phyloP scores from a whole-genome alignment of 768 basidiomycete genomes.

The Agrocybe pediades region DNA sequence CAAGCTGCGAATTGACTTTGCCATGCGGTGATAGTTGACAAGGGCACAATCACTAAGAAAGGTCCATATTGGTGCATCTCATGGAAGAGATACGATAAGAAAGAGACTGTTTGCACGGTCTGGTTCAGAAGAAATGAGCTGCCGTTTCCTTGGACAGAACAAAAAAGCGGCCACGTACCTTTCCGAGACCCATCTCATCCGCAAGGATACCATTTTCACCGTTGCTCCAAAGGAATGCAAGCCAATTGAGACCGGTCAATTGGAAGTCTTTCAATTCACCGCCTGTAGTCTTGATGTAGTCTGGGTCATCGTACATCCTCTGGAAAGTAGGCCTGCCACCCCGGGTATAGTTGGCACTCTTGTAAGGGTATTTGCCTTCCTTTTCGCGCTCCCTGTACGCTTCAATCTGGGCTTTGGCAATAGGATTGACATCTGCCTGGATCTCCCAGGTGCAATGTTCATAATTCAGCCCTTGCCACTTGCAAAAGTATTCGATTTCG shows the following conservation, averaged over 20 bases:
- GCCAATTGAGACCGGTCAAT: slow-evolving; percentile 96
- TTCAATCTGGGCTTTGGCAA: slow-evolving; percentile 77
- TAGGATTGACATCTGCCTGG: slow-evolving; percentile 74
- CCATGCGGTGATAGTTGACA: slow-evolving; percentile 99
- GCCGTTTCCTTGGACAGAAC: too few species aligned
- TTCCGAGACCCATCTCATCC: slow-evolving; percentile 99
- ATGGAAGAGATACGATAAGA: slow-evolving; percentile 94
- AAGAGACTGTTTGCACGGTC: slow-evolving; percentile 96
- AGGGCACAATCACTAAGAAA: slow-evolving; percentile 95
- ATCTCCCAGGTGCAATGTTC: slow-evolving; percentile 96
- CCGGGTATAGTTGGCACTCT: slow-evolving; percentile 69
- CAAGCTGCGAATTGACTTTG: slow-evolving; percentile 91
- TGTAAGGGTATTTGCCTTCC: slow-evolving; percentile 82
- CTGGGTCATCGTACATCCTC: slow-evolving; percentile 86
- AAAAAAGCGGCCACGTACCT: slow-evolving; percentile 50
- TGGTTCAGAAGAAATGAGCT: slow-evolving; percentile 27
- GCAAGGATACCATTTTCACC: slow-evolving; percentile 97
- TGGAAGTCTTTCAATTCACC: slow-evolving; percentile 97
- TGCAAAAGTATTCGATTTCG: slow-evolving; percentile 89
- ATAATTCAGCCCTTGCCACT: slow-evolving; percentile 94
- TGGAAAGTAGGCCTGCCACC: slow-evolving; percentile 75
- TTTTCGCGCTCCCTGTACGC: slow-evolving; percentile 77
- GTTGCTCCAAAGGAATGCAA: slow-evolving; percentile 94
- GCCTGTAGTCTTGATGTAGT: slow-evolving; percentile 76
- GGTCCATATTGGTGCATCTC: slow-evolving; percentile 92